Conservation (phyloP, 495 filamentous ascomycete genomes). For the Neurospora tetraspora region DNA sequence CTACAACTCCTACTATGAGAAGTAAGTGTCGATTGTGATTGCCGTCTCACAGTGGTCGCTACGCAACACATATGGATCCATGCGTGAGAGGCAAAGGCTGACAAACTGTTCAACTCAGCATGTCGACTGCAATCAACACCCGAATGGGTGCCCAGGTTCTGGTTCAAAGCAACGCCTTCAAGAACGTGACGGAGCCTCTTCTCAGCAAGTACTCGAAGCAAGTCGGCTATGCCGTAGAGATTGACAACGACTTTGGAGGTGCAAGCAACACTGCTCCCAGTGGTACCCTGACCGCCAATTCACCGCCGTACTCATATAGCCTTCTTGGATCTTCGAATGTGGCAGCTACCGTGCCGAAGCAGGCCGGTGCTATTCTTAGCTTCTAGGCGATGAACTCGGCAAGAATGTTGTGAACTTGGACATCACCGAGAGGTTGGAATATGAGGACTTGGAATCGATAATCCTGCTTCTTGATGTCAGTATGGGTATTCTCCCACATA, state of each 20-base stretch:
- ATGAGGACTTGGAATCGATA: background rate
- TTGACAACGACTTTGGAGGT: conserved; percentile 47
- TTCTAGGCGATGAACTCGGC: conserved; percentile 23
- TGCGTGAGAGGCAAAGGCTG: background rate
- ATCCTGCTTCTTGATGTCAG: background rate
- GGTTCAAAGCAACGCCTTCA: conserved; percentile 51
- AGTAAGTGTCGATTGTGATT: conserved; percentile 6
- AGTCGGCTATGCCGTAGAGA: conserved; percentile 36
- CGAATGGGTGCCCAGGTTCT: conserved; percentile 55
- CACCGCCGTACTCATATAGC: conserved; percentile 42
- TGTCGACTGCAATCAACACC: conserved; percentile 53
- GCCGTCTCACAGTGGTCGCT: background rate
- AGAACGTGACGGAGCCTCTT: conserved; percentile 33
- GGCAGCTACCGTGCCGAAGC: conserved; percentile 33
- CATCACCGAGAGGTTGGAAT: background rate
- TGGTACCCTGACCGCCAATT: conserved; percentile 33
- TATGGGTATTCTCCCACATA: background rate
- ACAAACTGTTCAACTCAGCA: conserved; percentile 21
- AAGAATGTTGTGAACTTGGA: background rate
- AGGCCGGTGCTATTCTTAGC: conserved; percentile 45
- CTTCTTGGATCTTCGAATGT: conserved; percentile 35
- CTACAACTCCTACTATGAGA: conserved; percentile 34
- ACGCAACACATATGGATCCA: background rate
- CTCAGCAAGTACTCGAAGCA: conserved; percentile 47
- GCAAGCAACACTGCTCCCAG: conserved; percentile 33